phyloP scores from a whole-genome alignment of 2,329 filamentous ascomycete genomes.

The Diplodia scrobiculata region DNA sequence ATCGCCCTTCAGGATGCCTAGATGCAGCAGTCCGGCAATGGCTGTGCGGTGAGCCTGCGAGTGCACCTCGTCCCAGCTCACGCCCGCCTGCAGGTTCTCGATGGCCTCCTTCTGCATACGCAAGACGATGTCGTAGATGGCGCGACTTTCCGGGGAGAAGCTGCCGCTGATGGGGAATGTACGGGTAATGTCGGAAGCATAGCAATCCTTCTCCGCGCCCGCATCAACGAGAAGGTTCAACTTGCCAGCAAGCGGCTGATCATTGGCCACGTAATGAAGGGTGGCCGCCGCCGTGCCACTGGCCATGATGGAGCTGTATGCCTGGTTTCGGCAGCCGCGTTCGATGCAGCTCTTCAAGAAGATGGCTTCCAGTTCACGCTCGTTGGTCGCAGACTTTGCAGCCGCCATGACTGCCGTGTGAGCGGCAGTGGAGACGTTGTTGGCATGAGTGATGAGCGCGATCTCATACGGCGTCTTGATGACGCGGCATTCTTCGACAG shows the following conservation, averaged over 20 bases:
- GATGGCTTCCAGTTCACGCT: slow-evolving; percentile 78
- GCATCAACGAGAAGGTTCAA: slow-evolving; percentile 83
- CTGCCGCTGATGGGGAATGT: slow-evolving; percentile 77
- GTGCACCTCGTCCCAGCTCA: slow-evolving; percentile 81
- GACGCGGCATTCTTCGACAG: slow-evolving; percentile 78
- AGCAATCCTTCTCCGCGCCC: slow-evolving; percentile 60
- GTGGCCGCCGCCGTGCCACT: slow-evolving; percentile 78
- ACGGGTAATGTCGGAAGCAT: slow-evolving; percentile 69
- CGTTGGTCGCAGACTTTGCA: slow-evolving; percentile 68
- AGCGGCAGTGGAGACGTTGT: slow-evolving; percentile 73
- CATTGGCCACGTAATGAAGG: slow-evolving; percentile 59
- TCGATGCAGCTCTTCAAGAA: slow-evolving; percentile 78
- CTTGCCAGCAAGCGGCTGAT: slow-evolving; percentile 66
- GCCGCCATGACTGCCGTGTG: slow-evolving; percentile 69
- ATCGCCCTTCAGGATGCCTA: slow-evolving; percentile 72
- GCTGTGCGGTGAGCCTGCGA: slow-evolving; percentile 76
- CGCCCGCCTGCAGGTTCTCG: slow-evolving; percentile 69
- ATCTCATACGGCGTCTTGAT: slow-evolving; percentile 87
- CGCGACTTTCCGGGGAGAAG: slow-evolving; percentile 46
- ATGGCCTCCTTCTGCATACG: slow-evolving; percentile 84
- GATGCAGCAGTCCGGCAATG: slow-evolving; percentile 72
- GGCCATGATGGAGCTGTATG: slow-evolving; percentile 85
- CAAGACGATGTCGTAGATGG: slow-evolving; percentile 79
- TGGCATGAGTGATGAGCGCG: slow-evolving; percentile 76
- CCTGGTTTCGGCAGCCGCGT: slow-evolving; percentile 75